Conservation (phyloP, 1,139 yeast species). For the Kodamaea arcana region DNA sequence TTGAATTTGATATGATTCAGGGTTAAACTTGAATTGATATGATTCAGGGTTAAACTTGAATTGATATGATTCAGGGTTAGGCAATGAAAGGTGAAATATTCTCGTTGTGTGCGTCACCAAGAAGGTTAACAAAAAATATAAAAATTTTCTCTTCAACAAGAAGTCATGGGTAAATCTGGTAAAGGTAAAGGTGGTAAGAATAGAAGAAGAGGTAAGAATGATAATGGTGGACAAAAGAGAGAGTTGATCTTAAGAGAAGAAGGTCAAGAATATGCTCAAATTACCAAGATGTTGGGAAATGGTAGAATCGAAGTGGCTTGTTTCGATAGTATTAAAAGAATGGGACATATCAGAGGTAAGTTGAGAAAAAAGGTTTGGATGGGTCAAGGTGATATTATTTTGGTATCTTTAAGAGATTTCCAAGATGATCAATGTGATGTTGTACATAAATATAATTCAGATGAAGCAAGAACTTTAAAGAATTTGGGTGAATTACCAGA, state of each 20-base stretch:
- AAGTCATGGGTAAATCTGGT: slow-evolving; percentile 46
- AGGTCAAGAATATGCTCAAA: slow-evolving; percentile 98
- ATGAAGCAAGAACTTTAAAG: slow-evolving; percentile 96
- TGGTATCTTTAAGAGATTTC: slow-evolving; percentile 95
- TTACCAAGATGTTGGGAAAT: slow-evolving; percentile 96
- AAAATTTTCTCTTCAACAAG: slow-evolving; percentile 3
- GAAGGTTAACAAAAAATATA: not conserved
- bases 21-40: not conserved
- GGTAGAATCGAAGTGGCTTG: slow-evolving; percentile 95
- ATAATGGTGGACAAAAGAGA: slow-evolving; percentile 85
- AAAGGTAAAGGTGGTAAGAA: slow-evolving; percentile 71
- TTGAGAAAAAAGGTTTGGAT: slow-evolving; percentile 99
- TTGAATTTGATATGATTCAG: not conserved
- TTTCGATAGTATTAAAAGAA: slow-evolving; percentile 89
- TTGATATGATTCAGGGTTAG: too few relatives aligned
- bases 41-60: too few relatives aligned
- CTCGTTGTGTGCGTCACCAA: not conserved
- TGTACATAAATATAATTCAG: slow-evolving; percentile 92
- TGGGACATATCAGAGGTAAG: slow-evolving; percentile 98
- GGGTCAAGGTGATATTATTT: slow-evolving; percentile 96
- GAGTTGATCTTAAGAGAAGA: slow-evolving; percentile 90
- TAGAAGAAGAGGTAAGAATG: slow-evolving; percentile 99
- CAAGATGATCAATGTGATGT: slow-evolving; percentile 99
- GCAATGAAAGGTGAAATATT: not conserved
- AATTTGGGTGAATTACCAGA: slow-evolving; percentile 96